phyloP scores from a whole-genome alignment of 139 green algal species.

The Tetraselmis striata region DNA sequence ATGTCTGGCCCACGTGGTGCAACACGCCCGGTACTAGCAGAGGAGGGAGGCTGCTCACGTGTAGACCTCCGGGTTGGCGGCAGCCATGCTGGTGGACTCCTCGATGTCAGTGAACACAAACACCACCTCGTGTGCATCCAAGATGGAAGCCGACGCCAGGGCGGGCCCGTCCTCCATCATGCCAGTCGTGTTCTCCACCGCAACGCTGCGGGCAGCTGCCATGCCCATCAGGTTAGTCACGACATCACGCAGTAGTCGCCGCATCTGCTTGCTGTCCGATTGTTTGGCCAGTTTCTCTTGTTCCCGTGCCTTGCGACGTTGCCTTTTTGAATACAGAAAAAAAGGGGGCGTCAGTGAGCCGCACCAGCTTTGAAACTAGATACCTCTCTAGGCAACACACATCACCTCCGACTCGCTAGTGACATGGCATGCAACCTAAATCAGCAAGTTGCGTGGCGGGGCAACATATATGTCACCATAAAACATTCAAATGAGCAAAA shows the following conservation, averaged over 20 bases:
- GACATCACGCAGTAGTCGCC: background rate
- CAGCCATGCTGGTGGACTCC: conserved; percentile 5
- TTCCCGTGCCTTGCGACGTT: background rate
- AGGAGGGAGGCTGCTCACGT: background rate
- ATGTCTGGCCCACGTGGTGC: too few relatives aligned
- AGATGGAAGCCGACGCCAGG: background rate
- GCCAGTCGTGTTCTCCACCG: background rate
- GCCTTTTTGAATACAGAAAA: too few relatives aligned
- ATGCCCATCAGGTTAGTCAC: background rate
- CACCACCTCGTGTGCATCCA: background rate
- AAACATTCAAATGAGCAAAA: too few relatives aligned
- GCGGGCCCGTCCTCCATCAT: background rate
- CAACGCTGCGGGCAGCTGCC: background rate
- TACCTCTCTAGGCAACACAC: too few relatives aligned
- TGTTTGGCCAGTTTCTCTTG: background rate
- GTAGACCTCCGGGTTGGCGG: background rate
- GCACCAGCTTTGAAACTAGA: too few relatives aligned
- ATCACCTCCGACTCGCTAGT: too few relatives aligned
- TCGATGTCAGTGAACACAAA: conserved; percentile 16
- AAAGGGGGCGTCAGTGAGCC: too few relatives aligned
- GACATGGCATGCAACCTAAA: too few relatives aligned
- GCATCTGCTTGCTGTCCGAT: background rate
- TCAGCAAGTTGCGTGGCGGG: too few relatives aligned
- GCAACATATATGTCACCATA: too few relatives aligned
- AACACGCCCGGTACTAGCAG: too few relatives aligned